These are phyloP conservation scores for Panellus pusillus DNA, from an alignment of 768 basidiomycete species.

Conservation along the genomic window DNA sequence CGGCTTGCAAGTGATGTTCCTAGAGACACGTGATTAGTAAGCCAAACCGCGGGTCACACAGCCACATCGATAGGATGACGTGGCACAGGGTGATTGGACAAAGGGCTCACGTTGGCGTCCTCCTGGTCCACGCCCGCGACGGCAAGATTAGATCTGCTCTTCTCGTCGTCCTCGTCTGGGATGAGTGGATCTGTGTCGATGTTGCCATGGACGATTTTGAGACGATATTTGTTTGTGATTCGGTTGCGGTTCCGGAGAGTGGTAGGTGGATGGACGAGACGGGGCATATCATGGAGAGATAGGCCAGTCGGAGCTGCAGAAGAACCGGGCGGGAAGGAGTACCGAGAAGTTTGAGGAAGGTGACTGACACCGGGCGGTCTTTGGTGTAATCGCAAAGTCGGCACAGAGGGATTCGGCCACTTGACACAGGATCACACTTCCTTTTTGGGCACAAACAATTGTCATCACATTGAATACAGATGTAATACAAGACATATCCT, in stretches of 20 bases:
- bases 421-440: neutral
- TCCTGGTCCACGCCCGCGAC: slow-evolving; percentile 91
- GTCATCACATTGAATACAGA: neutral
- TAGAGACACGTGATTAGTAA: slow-evolving; percentile 40
- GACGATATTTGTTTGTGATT: slow-evolving; percentile 90
- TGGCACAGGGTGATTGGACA: slow-evolving; percentile 3
- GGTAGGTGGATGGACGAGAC: slow-evolving; percentile 73
- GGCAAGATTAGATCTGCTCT: slow-evolving; percentile 70
- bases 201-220: slow-evolving; percentile 79
- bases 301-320: slow-evolving; percentile 33
- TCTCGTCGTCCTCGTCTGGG: slow-evolving; percentile 85
- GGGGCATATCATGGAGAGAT: slow-evolving; percentile 84
- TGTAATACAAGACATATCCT: neutral
- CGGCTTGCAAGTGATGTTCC: slow-evolving; percentile 59
- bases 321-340: slow-evolving; percentile 38
- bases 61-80: slow-evolving; percentile 35
- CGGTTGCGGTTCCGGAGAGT: slow-evolving; percentile 85
- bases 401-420: slow-evolving; percentile 4
- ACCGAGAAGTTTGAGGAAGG: neutral
- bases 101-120: slow-evolving; percentile 84
- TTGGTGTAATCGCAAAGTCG: slow-evolving; percentile 5
- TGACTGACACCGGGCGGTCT: neutral
- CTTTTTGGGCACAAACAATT: neutral
- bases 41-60: slow-evolving; percentile 50
- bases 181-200: slow-evolving; percentile 79